phyloP scores from a whole-genome alignment of 2,329 filamentous ascomycete species.

The Sporothrix euskadiensis region DNA sequence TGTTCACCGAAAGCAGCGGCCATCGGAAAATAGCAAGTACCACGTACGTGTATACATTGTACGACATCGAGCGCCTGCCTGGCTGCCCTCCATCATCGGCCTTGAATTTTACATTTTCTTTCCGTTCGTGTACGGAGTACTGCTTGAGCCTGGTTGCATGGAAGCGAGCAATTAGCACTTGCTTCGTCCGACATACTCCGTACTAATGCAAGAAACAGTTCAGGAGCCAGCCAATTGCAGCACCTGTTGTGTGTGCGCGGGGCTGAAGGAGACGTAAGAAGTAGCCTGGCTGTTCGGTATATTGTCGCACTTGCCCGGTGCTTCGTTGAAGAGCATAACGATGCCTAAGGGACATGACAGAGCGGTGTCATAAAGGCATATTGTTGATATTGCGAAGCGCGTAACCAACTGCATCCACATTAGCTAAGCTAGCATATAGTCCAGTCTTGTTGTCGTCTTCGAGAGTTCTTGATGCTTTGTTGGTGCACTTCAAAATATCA shows the following conservation, averaged over 20 bases:
- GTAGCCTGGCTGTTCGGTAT: background rate
- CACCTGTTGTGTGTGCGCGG: background rate
- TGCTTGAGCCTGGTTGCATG: constrained; percentile 3
- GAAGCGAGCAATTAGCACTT: background rate
- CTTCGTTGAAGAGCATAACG: no score
- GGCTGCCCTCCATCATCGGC: background rate
- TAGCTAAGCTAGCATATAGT: no score
- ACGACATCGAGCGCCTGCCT: background rate
- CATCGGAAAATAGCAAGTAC: no score
- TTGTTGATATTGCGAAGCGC: background rate
- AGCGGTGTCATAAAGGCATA: background rate
- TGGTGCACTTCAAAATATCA: background rate
- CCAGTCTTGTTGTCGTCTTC: background rate
- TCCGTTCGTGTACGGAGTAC: background rate
- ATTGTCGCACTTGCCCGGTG: background rate
- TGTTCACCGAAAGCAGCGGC: background rate
- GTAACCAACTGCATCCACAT: no score
- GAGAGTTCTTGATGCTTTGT: background rate
- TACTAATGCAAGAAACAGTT: background rate
- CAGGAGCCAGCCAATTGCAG: background rate
- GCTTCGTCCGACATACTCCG: background rate
- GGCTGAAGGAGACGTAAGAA: background rate
- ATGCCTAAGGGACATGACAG: background rate
- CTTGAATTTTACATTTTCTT: background rate
- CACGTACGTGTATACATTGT: background rate